Evolutionary conservation across 192 early-diverging fungal species (phyloP).

Genomic region (Kickxella alabastrina): DNA sequence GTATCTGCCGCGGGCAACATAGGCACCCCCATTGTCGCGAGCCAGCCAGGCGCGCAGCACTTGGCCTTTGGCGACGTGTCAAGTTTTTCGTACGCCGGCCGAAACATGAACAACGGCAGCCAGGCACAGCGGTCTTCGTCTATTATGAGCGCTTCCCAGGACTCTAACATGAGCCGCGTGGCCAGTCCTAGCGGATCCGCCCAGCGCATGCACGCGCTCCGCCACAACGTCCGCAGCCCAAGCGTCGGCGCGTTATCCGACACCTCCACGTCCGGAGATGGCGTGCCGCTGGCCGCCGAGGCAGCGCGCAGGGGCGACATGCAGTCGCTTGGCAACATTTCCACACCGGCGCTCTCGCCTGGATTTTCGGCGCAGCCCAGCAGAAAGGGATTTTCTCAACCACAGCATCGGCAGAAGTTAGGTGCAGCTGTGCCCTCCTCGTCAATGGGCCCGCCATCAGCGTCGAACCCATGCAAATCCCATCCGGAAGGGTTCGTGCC

Average conservation of each 20-base stretch:
- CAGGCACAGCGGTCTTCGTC: conserved; percentile 7
- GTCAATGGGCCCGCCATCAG: neutral
- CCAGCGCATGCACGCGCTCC: conserved; percentile 1
- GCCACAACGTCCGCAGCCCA: conserved; percentile 6
- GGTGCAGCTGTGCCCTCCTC: neutral
- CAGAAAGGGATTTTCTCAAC: neutral
- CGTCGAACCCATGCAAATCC: neutral
- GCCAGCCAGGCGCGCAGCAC: neutral
- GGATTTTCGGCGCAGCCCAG: neutral
- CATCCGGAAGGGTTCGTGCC: conserved; percentile 36
- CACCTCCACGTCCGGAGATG: neutral
- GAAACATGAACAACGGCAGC: neutral
- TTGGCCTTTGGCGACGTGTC: conserved; percentile 1
- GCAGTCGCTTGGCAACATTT: neutral
- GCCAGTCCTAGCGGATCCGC: conserved; percentile 1
- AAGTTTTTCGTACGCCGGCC: neutral
- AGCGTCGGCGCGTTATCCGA: conserved; percentile 12
- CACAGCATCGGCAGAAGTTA: no score
- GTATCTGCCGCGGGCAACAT: neutral
- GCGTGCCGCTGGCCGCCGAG: neutral
- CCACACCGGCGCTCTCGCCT: neutral
- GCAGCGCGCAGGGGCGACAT: neutral
- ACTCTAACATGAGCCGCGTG: conserved; percentile 1
- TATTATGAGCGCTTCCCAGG: conserved; percentile 10
- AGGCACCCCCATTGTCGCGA: neutral